Evolutionary conservation across 2,329 filamentous ascomycete genomes (phyloP).

Genomic region (Didymosphaeria variabile): DNA sequence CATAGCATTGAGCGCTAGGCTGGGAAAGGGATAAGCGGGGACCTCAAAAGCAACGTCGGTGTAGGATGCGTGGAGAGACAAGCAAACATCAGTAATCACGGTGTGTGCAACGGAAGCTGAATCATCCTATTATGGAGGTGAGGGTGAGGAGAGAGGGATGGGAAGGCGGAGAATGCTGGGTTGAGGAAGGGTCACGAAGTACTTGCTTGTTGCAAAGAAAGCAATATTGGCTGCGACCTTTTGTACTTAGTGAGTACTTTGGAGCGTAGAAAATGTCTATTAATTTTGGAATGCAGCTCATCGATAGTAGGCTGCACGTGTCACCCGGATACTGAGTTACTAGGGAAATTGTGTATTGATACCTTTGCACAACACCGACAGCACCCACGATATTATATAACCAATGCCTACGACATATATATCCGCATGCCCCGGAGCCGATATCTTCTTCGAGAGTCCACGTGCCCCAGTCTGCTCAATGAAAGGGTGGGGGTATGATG

Average conservation of each 20-base stretch:
- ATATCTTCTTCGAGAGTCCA: not conserved
- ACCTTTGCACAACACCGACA: too few species aligned
- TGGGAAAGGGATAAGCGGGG: not conserved
- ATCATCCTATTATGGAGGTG: not conserved
- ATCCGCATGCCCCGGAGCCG: not conserved
- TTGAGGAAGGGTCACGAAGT: too few species aligned
- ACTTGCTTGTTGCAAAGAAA: too few species aligned
- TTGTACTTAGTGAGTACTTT: too few species aligned
- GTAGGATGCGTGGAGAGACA: not conserved
- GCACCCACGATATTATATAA: too few species aligned
- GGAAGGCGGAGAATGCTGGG: not conserved
- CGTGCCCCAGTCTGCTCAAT: not conserved
- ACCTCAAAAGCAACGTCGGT: slow-evolving; percentile 4
- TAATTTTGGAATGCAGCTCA: too few species aligned
- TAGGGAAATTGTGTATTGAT: too few species aligned
- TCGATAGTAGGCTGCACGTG: too few species aligned
- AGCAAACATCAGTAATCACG: not conserved
- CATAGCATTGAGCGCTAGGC: slow-evolving; percentile 11
- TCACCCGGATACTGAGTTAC: too few species aligned
- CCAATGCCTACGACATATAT: not conserved
- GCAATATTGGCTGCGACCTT: too few species aligned
- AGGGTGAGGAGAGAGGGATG: not conserved
- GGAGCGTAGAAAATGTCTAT: too few species aligned
- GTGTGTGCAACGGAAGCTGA: not conserved
- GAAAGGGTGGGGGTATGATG: not conserved